Base-by-base conservation (phyloP, 768 basidiomycete species). In the Mycena amicta region DNA sequence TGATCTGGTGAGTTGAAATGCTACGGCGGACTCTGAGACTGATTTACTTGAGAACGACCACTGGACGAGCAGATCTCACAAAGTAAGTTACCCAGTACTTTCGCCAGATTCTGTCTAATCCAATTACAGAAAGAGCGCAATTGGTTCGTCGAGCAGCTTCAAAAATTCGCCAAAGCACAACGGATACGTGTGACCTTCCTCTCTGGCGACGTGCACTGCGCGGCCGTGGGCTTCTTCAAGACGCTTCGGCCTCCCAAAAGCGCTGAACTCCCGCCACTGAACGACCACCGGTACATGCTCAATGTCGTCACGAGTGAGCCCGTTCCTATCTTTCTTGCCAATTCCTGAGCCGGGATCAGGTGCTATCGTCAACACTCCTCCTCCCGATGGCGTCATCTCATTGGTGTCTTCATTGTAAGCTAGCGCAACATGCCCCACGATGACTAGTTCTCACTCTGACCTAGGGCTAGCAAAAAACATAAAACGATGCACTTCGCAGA, bases 331-430 rank as follows among this genome's bases (percentile, higher is more conserved):
- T 31, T 12, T 28, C n/a, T 37, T 55, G 31, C 30, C 54, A 29
- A 60, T 58, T 23, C 41, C 27, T 27, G 27, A 23, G n/a, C 20
- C 31, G 63, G 22, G 39, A 61, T 40, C 52, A 87, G 86, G 86
- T 66, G 96, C 96, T 15, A 98, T 99, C 62, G 96, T 99, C 49
- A 96, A 97, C 69, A 97, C 96, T 0, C 82, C 82, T 4, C 95
- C 96, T 15, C 92, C 93, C 0, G 73, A 76, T 53, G 82, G 78
- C 2, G 93, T 95, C 15, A 83, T 95, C 41, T 73, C 80, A 2
- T 81, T 97, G 84, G 93, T 97, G 13, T 84, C 84, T n/a, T 78
- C 85, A 45, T 23, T 45, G 43, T 45, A 13, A 12, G 47, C 12
- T n/a, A n/a, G n/a, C n/a, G n/a, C n/a, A n/a, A n/a, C n/a, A n/a